Base-by-base conservation (phyloP, 768 basidiomycete genomes). In the Polyporus arcularius region DNA sequence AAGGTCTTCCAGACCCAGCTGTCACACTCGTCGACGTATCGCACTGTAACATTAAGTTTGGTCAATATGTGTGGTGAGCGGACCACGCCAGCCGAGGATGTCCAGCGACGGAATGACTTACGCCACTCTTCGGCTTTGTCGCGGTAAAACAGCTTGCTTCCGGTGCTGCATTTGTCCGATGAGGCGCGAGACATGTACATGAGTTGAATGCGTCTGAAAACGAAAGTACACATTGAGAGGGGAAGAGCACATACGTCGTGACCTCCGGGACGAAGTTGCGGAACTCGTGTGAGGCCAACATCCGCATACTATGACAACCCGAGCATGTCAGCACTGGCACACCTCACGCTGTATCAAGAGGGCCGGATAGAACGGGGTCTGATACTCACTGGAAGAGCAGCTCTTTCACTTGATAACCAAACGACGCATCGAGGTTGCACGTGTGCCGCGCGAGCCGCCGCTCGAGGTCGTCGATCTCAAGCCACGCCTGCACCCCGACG, bases 101-200 rank as follows among this genome's bases (percentile, higher is more conserved):
- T 2, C 21, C 4, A 6, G 18, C n/a, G 6, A 8, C 6, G 31
- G 8, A 18, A 18, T n/a, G 3, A 55, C 62, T 28, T 46, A 63
- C 62, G 42, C 62, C 62, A 63, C 18, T 21, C 28, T 30, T 58
- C 54, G n/a, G 62, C 57, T 47, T 63, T 63, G 39, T 63, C 57
- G 38, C 62, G 62, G 21, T 58, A 63, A 21, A 63, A 63, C 35
- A 63, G 50, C 40, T 15, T 16, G 28, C 26, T 63, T 12, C 57
- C 62, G 12, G 47, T 41, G 16, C 62, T 63, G 16, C 31, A 32
- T 18, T 16, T 28, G 48, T 16, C 46, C 31, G 2, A 32, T 10
- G n/a, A 7, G 46, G 32, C n/a, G 1, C 10, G 10, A 47, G 14
- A 14, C 6, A 21, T 6, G 15, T 35, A 1, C 35, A 6, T 35